These are phyloP conservation scores for Chromera velia DNA, from an alignment of 73 alveolate species.

Conservation along the genomic window DNA sequence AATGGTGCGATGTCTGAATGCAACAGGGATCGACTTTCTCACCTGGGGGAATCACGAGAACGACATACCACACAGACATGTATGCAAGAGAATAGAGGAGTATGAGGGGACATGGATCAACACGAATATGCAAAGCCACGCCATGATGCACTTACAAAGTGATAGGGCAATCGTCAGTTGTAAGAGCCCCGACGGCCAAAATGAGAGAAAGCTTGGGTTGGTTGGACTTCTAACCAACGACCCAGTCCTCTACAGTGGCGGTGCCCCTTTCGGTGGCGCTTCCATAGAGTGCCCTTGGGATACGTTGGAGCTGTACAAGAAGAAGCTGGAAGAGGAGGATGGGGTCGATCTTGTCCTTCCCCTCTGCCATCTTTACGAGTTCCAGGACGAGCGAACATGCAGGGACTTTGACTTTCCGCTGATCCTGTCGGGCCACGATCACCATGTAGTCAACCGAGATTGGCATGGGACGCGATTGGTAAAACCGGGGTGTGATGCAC, in stretches of 20 bases:
- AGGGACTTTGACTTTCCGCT: slow-evolving; percentile 31
- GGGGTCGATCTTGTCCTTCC: slow-evolving; percentile 27
- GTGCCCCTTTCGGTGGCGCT: slow-evolving; percentile 44
- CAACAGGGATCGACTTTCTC: slow-evolving; percentile 25
- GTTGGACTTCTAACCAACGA: slow-evolving; percentile 29
- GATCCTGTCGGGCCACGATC: slow-evolving; percentile 27
- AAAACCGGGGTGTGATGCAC: slow-evolving; percentile 37
- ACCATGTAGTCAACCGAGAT: slow-evolving; percentile 24
- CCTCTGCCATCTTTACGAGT: slow-evolving; percentile 36
- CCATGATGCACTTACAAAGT: slow-evolving; percentile 11
- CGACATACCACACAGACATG: slow-evolving; percentile 21
- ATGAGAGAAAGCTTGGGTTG: slow-evolving; percentile 20
- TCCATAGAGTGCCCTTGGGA: slow-evolving; percentile 33
- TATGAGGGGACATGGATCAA: slow-evolving; percentile 31
- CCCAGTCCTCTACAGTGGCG: slow-evolving; percentile 25
- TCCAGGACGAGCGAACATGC: slow-evolving; percentile 34
- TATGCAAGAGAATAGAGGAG: slow-evolving; percentile 17
- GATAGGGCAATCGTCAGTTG: slow-evolving; percentile 15
- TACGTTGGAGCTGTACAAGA: slow-evolving; percentile 12
- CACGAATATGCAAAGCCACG: slow-evolving; percentile 38
- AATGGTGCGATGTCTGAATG: slow-evolving; percentile 28
- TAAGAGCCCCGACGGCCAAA: slow-evolving; percentile 4
- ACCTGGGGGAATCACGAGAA: slow-evolving; percentile 44
- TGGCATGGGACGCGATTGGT: slow-evolving; percentile 21
- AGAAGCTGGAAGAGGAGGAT: slow-evolving; percentile 12